Evolutionary conservation across 1,284 basidiomycete genomes (phyloP).

Genomic region (Tilletia indica): DNA sequence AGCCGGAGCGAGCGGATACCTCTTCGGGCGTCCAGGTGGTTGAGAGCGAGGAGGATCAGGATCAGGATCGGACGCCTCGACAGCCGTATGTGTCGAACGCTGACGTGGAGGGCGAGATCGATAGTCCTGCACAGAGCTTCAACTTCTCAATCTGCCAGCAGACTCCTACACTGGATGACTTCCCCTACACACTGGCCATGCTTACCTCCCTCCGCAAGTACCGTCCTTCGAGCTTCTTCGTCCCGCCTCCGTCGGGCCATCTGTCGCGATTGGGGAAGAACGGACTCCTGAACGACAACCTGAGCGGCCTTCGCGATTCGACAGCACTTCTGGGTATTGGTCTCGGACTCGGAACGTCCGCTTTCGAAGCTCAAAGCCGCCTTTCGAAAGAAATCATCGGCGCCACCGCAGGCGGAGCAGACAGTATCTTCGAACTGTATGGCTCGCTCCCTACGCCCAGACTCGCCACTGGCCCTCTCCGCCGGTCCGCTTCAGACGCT

Average conservation of each 20-base stretch:
- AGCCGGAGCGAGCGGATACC: neutral
- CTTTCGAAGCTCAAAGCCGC: neutral
- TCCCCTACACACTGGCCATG: conserved; percentile 10
- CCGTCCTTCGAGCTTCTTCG: neutral
- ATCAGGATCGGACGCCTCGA: neutral
- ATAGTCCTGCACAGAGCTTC: conserved; percentile 11
- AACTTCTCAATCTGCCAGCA: conserved; percentile 11
- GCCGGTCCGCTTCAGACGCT: conserved; percentile 2
- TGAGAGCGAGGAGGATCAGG: neutral
- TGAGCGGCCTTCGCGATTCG: neutral
- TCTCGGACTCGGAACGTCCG: neutral
- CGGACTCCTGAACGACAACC: too few relatives aligned
- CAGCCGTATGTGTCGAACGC: neutral
- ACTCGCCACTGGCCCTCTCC: neutral
- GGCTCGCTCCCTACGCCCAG: neutral
- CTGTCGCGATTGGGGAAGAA: too few relatives aligned
- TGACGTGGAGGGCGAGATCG: neutral
- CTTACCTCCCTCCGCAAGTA: neutral
- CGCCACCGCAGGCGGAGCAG: neutral
- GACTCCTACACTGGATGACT: conserved; percentile 7
- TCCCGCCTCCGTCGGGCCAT: too few relatives aligned
- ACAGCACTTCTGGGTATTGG: neutral
- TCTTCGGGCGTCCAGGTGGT: neutral
- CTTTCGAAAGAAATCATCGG: too few relatives aligned
- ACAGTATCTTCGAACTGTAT: conserved; percentile 14